A percentile compares a stretch with the other conserved stretches of the same genome.
Conservation (phyloP, 1,284 basidiomycete genomes). For the Gomphus sp. region DNA sequence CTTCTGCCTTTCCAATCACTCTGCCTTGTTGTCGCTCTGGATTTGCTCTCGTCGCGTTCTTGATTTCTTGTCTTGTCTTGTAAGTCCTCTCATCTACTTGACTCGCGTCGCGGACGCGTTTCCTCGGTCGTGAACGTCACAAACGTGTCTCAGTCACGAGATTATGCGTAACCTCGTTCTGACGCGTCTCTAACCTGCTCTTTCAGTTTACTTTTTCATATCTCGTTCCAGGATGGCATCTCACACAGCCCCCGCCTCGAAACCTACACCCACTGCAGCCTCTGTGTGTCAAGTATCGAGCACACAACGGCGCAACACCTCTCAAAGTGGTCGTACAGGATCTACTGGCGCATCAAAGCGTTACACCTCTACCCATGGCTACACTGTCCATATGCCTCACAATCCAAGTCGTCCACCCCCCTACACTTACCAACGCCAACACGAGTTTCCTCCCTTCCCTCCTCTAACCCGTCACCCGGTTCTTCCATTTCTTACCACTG, state of each 20-base stretch:
- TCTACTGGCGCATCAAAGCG: background rate
- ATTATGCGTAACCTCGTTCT: background rate
- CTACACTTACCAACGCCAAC: slow-evolving; percentile 7
- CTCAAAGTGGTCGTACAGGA: background rate
- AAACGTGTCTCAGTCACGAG: background rate
- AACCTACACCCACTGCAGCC: background rate
- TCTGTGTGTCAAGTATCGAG: background rate
- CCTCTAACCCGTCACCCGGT: slow-evolving; percentile 7
- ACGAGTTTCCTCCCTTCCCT: slow-evolving; percentile 9
- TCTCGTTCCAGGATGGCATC: background rate
- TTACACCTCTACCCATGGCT: background rate
- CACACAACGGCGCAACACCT: background rate
- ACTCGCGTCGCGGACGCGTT: background rate
- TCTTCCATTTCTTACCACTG: slow-evolving; percentile 7
- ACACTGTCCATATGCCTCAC: slow-evolving; percentile 4
- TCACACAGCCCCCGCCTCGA: background rate
- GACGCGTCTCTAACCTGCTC: background rate
- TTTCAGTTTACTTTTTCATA: background rate
- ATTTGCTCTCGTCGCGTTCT: slow-evolving; percentile 2
- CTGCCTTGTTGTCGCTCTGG: slow-evolving; percentile 6
- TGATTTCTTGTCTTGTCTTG: background rate
- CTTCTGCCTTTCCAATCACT: slow-evolving; percentile 3
- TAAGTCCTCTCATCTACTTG: background rate
- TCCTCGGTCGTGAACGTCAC: background rate
- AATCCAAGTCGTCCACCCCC: slow-evolving; percentile 9